Percentiles rank a stretch among this genome's conserved stretches.
phyloP scores from a whole-genome alignment of 2,329 filamentous ascomycete genomes.

The Aureobasidium sp. region DNA sequence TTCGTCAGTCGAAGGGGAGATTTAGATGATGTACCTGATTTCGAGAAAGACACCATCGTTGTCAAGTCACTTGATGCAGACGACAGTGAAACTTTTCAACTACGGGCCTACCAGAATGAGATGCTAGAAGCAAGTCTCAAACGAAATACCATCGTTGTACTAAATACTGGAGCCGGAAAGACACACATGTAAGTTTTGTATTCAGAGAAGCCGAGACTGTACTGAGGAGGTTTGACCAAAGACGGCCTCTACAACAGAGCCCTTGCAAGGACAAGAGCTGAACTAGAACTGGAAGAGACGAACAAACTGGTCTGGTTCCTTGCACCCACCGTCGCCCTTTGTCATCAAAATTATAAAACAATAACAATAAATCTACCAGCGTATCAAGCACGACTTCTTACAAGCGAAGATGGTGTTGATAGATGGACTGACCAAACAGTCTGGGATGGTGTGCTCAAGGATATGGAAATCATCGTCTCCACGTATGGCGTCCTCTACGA shows the following conservation, averaged over 20 bases:
- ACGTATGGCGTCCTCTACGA: conserved; percentile 81
- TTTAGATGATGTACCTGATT: neutral
- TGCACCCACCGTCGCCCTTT: conserved; percentile 50
- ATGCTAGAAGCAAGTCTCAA: conserved; percentile 52
- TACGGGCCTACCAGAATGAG: conserved; percentile 54
- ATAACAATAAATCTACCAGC: conserved; percentile 44
- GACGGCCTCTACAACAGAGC: conserved; percentile 28
- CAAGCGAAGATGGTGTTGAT: conserved; percentile 74
- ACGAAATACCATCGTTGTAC: conserved; percentile 52
- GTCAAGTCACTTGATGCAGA: neutral
- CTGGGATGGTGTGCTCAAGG: conserved; percentile 73
- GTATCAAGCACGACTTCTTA: conserved; percentile 68
- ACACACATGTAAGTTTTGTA: conserved; percentile 41
- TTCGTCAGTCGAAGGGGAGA: neutral
- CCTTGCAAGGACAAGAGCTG: conserved; percentile 46
- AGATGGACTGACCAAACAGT: conserved; percentile 73
- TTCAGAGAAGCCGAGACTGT: neutral
- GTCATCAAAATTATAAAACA: conserved; percentile 46
- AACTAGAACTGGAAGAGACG: conserved; percentile 42
- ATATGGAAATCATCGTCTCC: conserved; percentile 78
- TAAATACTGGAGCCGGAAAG: conserved; percentile 57
- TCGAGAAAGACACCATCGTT: neutral
- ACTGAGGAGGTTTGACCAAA: conserved; percentile 6
- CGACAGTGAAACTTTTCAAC: conserved; percentile 20
- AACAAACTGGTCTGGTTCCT: conserved; percentile 53